Evolutionary conservation across 176 grass and related monocot species (phyloP), one percentile per base, ranked within the genome.

Genomic region (Themeda triandra): DNA sequence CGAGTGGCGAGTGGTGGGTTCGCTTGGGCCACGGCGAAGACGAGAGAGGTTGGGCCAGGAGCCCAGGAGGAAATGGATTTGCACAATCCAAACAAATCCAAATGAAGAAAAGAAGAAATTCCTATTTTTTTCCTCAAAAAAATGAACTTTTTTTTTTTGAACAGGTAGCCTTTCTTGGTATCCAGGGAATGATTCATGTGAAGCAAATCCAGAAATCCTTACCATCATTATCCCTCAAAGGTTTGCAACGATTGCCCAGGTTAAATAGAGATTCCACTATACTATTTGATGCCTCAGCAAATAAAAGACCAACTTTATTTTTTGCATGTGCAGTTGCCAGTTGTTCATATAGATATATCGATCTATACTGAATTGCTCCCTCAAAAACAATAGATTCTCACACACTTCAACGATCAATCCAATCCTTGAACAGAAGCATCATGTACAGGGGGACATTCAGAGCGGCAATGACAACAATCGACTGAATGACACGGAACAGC

Each of bases 371-470:
- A 30, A 69, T 63, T 68, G 49, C 66, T n/a, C n/a, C n/a, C n/a
- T 37, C n/a, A 51, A 12, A 32, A 13, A 48, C 56, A 32, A 28
- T 67, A 48, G 10, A 6, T 10, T 65, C 30, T 45, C 10, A 49
- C 5, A 51, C 27, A 12, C 18, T 46, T 98, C 82, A 98, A 48
- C 69, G 87, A 63, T 94, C 93, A 70, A 95, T 90, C 93, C 93
- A 98, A 63, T 94, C 96, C 78, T 95, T 98, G 86, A 98, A 98
- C 37, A 98, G 87, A 64, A 98, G 87, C 96, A 98, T 98, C 91
- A 98, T 93, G 85, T 98, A 95, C 69, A 98, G 77, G 83, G 93
- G 96, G n/a, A 83, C 86, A 87, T 95, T 98, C 75, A 98, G 69
- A 28, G 84, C 81, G 23, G 91, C 91, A 56, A 98, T 92, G 49